These are phyloP conservation scores for Termitomyces sp. DNA, from an alignment of 768 basidiomycete species.

Conservation along the genomic window DNA sequence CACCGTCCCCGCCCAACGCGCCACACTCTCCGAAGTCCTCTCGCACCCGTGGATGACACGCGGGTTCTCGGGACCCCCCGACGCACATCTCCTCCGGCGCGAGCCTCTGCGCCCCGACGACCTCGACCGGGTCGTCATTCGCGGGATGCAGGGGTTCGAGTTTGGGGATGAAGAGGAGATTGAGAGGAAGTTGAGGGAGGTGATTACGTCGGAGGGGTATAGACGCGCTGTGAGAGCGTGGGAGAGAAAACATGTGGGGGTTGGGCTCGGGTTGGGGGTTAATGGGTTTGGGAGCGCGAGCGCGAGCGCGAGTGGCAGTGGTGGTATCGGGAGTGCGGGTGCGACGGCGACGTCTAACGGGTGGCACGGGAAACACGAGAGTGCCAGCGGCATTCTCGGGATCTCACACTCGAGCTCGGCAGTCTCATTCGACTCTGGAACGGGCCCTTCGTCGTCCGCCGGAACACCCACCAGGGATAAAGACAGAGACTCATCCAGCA, in stretches of 20 bases:
- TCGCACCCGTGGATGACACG: conserved; percentile 91
- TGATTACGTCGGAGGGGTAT: conserved; percentile 81
- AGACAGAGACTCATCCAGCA: conserved; percentile 34
- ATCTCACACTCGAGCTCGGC: conserved; percentile 68
- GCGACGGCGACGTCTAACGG: background rate
- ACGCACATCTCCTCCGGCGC: conserved; percentile 82
- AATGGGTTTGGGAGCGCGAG: background rate
- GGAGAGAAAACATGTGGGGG: conserved; percentile 62
- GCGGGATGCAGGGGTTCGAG: conserved; percentile 94
- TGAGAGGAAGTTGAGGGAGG: conserved; percentile 63
- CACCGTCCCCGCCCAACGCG: conserved; percentile 84
- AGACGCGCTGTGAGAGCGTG: conserved; percentile 69
- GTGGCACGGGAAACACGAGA: background rate
- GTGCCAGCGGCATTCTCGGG: background rate
- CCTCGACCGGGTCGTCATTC: conserved; percentile 82
- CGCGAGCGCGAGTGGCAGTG: background rate
- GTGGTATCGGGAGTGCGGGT: background rate
- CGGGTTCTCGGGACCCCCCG: conserved; percentile 77
- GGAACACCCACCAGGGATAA: background rate
- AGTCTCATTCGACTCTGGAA: conserved; percentile 49
- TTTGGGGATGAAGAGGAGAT: conserved; percentile 91
- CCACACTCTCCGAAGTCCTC: conserved; percentile 81
- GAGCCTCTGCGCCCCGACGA: conserved; percentile 89
- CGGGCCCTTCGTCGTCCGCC: background rate
- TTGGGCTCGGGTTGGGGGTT: conserved; percentile 1